Evolutionary conservation across 2,329 filamentous ascomycete genomes (phyloP), one percentile per base, ranked within the genome.

Genomic region (Diaporthe sp.): DNA sequence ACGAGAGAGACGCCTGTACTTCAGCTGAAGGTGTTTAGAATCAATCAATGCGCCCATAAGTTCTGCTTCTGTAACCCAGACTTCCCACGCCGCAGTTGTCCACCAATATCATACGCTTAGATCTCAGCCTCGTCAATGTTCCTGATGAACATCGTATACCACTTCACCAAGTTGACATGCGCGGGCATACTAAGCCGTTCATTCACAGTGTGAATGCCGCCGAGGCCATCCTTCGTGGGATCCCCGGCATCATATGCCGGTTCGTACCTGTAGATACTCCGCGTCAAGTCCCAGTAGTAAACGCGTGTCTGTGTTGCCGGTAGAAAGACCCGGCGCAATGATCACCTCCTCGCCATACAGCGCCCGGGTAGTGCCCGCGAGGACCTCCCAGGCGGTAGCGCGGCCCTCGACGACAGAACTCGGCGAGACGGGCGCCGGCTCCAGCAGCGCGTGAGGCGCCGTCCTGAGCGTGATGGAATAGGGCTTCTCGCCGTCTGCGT

Each of bases 401-500:
- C 77, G 80, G 27, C 84, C 81, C n/a, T 58, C 68, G 42, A 42
- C 30, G 1, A 65, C 61, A 25, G 51, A 68, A n/a, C 44, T 70
- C 8, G 91, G 89, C 0, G 90, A 89, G 1, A 92, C 84, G 3
- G 91, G 91, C 0, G 91, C 89, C 0, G 88, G 86, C 71, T 90
- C 85, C 1, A 90, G 85, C 9, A 39, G 39, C 19, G 84, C 78
- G 2, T 81, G 74, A n/a, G 44, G 59, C 1, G 79, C 77, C 3
- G 85, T 79, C 9, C 80, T 81, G 13, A 92, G 83, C 8, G 81
- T 85, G 74, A 88, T 86, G 53, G 80, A 80, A 4, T 81, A 82
- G 10, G 78, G 82, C 13, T 75, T 82, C 79, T 80, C 84, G 19
- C 59, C 51, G 2, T 27, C 71, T 13, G 37, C 13, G 19, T 47